Percentiles rank a stretch among this genome's conserved stretches.
These are phyloP conservation scores for Diplodia seriata DNA, from an alignment of 2,329 filamentous ascomycete genomes.

Conservation along the genomic window DNA sequence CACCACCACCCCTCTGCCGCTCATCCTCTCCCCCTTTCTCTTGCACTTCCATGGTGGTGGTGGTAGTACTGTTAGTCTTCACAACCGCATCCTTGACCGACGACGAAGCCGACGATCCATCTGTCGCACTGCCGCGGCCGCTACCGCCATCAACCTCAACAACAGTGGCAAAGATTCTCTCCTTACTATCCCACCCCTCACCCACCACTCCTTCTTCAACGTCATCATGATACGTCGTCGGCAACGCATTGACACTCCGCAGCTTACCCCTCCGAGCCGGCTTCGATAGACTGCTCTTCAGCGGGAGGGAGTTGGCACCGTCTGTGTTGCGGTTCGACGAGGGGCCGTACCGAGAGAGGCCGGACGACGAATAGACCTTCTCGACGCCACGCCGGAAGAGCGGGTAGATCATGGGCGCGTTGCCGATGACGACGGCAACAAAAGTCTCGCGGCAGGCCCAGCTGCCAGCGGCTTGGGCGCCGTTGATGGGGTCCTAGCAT, in stretches of 20 bases:
- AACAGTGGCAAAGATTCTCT: background rate
- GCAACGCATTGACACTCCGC: constrained; percentile 4
- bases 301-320: background rate
- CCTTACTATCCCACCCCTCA: background rate
- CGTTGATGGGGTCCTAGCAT: constrained; percentile 46
- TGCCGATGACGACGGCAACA: constrained; percentile 54
- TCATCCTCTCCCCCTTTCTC: background rate
- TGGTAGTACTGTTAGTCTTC: background rate
- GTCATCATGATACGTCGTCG: constrained; percentile 1
- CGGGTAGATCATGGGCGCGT: constrained; percentile 51
- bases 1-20: too few relatives aligned
- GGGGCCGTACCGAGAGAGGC: background rate
- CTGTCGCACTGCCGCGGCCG: background rate
- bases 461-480: constrained; percentile 51
- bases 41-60: background rate
- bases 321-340: background rate
- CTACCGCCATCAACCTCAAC: background rate
- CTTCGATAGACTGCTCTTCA: background rate
- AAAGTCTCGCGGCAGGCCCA: constrained; percentile 58
- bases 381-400: constrained; percentile 23
- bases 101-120: background rate
- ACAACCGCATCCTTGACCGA: background rate
- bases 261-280: constrained; percentile 8
- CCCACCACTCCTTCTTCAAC: background rate
- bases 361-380: background rate